Base-by-base conservation (phyloP, 495 filamentous ascomycete genomes). In the Xylaria venustula region DNA sequence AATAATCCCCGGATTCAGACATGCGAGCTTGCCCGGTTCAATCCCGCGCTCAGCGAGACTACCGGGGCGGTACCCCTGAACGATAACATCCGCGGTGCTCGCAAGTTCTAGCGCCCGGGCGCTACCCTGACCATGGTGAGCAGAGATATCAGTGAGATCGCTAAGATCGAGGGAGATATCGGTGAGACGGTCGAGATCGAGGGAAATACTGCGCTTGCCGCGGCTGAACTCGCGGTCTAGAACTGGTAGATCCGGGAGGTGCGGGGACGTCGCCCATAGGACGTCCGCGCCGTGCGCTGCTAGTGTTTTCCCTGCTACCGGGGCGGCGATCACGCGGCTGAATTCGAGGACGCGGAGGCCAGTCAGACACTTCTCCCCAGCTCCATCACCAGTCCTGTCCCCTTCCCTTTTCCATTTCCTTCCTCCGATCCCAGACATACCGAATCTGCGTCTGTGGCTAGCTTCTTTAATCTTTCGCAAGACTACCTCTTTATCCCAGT, bases 141-240 rank as follows among this genome's bases (percentile, higher is more conserved):
- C n/a, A n/a, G n/a, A n/a, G n/a, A n/a, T n/a, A n/a, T n/a, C n/a
- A n/a, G n/a, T n/a, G n/a, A n/a, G n/a, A n/a, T n/a, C n/a, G n/a
- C n/a, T n/a, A n/a, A n/a, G n/a, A n/a, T n/a, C n/a, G n/a, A n/a
- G n/a, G n/a, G n/a, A n/a, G n/a, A n/a, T n/a, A n/a, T n/a, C n/a
- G n/a, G n/a, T n/a, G 65, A 0, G 73, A 69, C 23, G 66, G 56
- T 79, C 79, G 11, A 86, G 64, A 51, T 85, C 79, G 6, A 85
- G 55, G 2, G 22, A 17, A 2, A 54, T 7, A 1, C 44, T 55
- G 9, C 56, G 17, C 58, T 86, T 86, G 47, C 82, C 82, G 70
- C 83, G 78, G 58, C 83, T 82, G 0, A 81, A 77, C 59, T 86
- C 83, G 3, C 83, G 79, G 48, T 85, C 81, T 66, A 85, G 82